Percentiles rank a stretch among this genome's conserved stretches.
These are phyloP conservation scores for Dendrobium officinale DNA, from an alignment of 106 monocot species.

Conservation along the genomic window DNA sequence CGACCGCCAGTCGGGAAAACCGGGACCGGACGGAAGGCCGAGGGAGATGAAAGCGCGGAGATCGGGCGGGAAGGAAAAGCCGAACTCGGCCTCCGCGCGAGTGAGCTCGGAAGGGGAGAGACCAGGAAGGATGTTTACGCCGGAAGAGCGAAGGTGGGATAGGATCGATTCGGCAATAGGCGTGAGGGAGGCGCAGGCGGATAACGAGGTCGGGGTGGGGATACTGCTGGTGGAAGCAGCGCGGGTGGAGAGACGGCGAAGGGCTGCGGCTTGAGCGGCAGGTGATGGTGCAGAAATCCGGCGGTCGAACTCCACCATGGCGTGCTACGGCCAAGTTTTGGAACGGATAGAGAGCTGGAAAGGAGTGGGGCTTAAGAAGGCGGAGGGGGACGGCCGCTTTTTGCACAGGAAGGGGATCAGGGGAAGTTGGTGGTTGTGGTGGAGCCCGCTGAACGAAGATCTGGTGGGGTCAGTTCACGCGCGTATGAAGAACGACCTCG, in stretches of 20 bases:
- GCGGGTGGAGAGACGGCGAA: conserved; percentile 27
- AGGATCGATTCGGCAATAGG: conserved; percentile 9
- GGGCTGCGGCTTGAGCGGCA: conserved; percentile 20
- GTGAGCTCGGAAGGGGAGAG: conserved; percentile 28
- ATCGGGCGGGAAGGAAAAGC: conserved; percentile 46
- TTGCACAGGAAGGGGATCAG: background rate
- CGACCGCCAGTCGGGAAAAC: conserved; percentile 41
- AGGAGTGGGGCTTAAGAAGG: too few species aligned
- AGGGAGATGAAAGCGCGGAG: conserved; percentile 43
- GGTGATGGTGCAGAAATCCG: conserved; percentile 1
- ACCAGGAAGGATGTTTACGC: conserved; percentile 18
- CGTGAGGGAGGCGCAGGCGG: too few species aligned
- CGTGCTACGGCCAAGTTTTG: background rate
- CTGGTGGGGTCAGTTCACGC: too few species aligned
- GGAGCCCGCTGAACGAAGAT: too few species aligned
- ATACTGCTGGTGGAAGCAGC: conserved; percentile 1
- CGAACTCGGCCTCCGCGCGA: conserved; percentile 28
- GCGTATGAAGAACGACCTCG: too few species aligned
- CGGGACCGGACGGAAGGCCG: conserved; percentile 26
- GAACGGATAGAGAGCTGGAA: too few species aligned
- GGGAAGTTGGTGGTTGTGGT: too few species aligned
- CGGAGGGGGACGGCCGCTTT: background rate
- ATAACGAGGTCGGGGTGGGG: conserved; percentile 8
- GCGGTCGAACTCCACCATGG: conserved; percentile 35
- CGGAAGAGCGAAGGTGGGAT: conserved; percentile 7